Evolutionary conservation across 2,329 filamentous ascomycete species (phyloP).

Genomic region (Nemania sp.): DNA sequence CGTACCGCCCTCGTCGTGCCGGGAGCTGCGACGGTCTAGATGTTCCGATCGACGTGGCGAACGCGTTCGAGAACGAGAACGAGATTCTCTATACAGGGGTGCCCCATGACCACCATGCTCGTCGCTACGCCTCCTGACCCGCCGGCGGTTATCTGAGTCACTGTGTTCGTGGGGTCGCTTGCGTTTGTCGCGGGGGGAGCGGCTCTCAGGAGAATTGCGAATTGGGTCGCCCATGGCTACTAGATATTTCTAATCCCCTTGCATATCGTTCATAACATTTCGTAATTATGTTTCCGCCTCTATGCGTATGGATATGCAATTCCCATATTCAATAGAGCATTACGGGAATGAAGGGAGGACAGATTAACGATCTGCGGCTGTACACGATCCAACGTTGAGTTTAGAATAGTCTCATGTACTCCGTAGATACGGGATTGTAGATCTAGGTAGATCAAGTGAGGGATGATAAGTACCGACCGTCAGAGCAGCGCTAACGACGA

Average conservation of each 20-base stretch:
- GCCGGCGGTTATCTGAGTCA: conserved; percentile 35
- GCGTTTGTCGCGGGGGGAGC: conserved; percentile 14
- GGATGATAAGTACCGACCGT: no score
- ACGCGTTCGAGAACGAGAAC: conserved; percentile 17
- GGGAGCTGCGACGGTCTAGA: conserved; percentile 2
- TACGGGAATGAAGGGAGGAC: background rate
- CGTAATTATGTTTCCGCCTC: background rate
- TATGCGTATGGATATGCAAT: no score
- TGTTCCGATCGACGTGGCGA: conserved; percentile 32
- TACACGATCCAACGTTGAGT: no score
- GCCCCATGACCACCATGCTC: conserved; percentile 4
- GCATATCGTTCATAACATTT: conserved; percentile 7
- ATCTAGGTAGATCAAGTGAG: background rate
- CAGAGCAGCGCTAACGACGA: no score
- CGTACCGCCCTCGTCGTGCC: conserved; percentile 4
- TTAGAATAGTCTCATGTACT: no score
- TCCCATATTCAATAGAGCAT: background rate
- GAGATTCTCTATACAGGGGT: conserved; percentile 22
- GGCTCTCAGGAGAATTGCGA: conserved; percentile 20
- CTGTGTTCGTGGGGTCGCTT: conserved; percentile 43
- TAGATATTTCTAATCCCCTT: conserved; percentile 20
- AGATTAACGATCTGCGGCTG: no score
- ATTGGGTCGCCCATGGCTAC: conserved; percentile 35
- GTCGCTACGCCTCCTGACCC: conserved; percentile 36
- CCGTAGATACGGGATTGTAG: no score